phyloP scores from a whole-genome alignment of 192 early-diverging fungal species.

The Hyaloraphidium curvatum region DNA sequence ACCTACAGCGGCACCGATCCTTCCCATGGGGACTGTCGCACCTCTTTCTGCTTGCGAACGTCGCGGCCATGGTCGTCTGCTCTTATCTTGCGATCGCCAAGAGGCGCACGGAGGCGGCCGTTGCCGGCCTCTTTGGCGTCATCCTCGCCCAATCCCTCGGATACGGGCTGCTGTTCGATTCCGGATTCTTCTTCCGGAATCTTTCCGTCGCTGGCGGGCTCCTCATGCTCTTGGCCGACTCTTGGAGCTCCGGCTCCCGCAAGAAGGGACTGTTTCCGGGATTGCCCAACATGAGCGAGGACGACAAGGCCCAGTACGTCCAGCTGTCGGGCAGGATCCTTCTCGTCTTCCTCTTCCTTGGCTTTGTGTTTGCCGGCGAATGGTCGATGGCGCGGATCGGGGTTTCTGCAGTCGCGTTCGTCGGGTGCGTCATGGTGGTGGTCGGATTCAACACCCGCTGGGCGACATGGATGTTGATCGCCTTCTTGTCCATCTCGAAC shows the following conservation, averaged over 20 bases:
- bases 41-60: constrained; percentile 67
- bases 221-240: constrained; percentile 81
- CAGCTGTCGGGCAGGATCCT: constrained; percentile 81
- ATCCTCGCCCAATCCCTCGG: constrained; percentile 76
- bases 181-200: constrained; percentile 76
- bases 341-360: constrained; percentile 79
- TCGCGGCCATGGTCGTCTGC: constrained; percentile 61
- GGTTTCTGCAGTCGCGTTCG: constrained; percentile 51
- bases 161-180: constrained; percentile 83
- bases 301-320: constrained; percentile 71
- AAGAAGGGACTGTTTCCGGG: constrained; percentile 61
- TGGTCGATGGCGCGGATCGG: constrained; percentile 47
- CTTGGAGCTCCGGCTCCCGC: constrained; percentile 31
- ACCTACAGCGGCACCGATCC: constrained; percentile 56
- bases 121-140: constrained; percentile 59
- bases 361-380: constrained; percentile 70
- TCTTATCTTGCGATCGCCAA: constrained; percentile 69
- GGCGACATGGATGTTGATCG: constrained; percentile 81
- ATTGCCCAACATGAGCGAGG: constrained; percentile 66
- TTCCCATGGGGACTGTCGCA: constrained; percentile 68
- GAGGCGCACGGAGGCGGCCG: constrained; percentile 64
- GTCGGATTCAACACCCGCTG: constrained; percentile 96
- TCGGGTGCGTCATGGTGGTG: constrained; percentile 83
- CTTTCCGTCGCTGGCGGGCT: constrained; percentile 87
- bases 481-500: constrained; percentile 77